These are phyloP conservation scores for Tricladium varicosporioides DNA, from an alignment of 2,329 filamentous ascomycete species.

Conservation along the genomic window DNA sequence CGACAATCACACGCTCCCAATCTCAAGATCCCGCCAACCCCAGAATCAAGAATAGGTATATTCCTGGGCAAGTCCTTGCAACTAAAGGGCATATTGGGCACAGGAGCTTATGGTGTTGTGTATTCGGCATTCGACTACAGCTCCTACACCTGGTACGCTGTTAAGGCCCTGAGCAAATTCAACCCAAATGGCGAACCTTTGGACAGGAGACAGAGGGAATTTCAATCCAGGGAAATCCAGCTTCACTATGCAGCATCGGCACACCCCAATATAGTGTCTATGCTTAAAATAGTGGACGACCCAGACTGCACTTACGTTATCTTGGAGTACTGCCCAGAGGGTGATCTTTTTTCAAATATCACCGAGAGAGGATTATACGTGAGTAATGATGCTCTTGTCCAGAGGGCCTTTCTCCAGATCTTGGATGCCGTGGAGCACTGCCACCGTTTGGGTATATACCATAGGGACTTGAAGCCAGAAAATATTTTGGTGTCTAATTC, in stretches of 20 bases:
- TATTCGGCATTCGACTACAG: constrained; percentile 85
- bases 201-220: constrained; percentile 81
- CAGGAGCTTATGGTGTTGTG: constrained; percentile 94
- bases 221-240: constrained; percentile 90
- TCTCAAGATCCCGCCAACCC: constrained; percentile 41
- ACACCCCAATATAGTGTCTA: constrained; percentile 89
- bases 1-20: constrained; percentile 1
- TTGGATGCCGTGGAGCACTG: constrained; percentile 95
- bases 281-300: constrained; percentile 90
- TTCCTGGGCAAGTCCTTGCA: constrained; percentile 69
- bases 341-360: constrained; percentile 96
- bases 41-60: constrained; percentile 83
- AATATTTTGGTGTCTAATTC: constrained; percentile 91
- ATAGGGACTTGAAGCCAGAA: constrained; percentile 96
- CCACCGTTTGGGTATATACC: constrained; percentile 91
- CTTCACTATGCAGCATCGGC: constrained; percentile 86
- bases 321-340: constrained; percentile 94
- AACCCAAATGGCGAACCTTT: constrained; percentile 68
- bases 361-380: constrained; percentile 93
- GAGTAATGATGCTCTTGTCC: constrained; percentile 85
- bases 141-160: constrained; percentile 72
- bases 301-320: constrained; percentile 93
- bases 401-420: constrained; percentile 88
- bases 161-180: constrained; percentile 94
- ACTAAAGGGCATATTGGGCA: constrained; percentile 81